phyloP scores from a whole-genome alignment of 1,139 yeast species.

The Scheffersomyces cryptocercus region DNA sequence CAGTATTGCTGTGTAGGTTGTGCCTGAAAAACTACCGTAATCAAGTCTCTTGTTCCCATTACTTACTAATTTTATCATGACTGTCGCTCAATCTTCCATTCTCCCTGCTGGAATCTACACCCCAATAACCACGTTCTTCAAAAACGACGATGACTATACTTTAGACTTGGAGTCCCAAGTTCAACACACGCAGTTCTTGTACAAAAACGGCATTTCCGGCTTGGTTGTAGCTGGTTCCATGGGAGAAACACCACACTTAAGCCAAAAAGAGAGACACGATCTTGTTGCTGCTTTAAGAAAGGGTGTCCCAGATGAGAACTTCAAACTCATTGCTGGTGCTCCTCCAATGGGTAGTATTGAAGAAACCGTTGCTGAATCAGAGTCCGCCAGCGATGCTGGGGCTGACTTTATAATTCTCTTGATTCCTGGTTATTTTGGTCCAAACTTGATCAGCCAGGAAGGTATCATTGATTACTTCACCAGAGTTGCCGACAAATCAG shows the following conservation, averaged over 20 bases:
- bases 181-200: constrained; percentile 40
- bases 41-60: not conserved
- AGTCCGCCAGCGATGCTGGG: constrained; percentile 30
- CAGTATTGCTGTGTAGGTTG: no score
- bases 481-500: constrained; percentile 29
- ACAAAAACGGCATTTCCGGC: constrained; percentile 45
- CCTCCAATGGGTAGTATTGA: constrained; percentile 28
- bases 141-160: constrained; percentile 31
- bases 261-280: constrained; percentile 31
- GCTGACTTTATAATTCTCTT: constrained; percentile 35
- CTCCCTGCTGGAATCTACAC: constrained; percentile 39
- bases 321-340: constrained; percentile 37
- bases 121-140: constrained; percentile 53
- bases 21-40: no score
- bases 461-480: constrained; percentile 37
- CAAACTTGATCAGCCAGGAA: constrained; percentile 26
- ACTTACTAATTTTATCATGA: constrained; percentile 2
- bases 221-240: constrained; percentile 51
- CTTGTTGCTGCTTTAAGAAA: constrained; percentile 21
- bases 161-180: constrained; percentile 46
- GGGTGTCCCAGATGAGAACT: constrained; percentile 27
- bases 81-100: constrained; percentile 2
- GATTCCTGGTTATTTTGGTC: constrained; percentile 37
- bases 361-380: constrained; percentile 33
- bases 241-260: constrained; percentile 40